Base-by-base conservation (phyloP, 345 rosid genomes). In the Eucalyptus tenuipes region DNA sequence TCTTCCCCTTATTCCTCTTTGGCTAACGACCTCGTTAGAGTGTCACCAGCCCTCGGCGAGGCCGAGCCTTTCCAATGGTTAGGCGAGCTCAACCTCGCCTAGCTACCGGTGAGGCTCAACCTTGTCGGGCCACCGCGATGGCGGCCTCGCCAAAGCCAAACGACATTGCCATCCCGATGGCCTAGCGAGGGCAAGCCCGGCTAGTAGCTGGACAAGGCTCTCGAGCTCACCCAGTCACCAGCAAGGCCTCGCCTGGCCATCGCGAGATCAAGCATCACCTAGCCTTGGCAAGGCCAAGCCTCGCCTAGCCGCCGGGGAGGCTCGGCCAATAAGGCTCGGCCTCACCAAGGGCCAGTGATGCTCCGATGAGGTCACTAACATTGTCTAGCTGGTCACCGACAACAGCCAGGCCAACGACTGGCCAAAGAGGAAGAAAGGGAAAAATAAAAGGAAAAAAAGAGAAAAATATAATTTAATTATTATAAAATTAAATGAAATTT, bases 391-490 rank as follows among this genome's bases (percentile, higher is more conserved):
- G 4, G 57, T 52, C 57, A 52, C 0, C 0, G 0, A 0, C 24
- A 52, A 52, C 0, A 0, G 57, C 57, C 4, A 52, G 0, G 24
- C 10, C 4, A 4, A 0, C 55, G 0, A 52, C 0, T 2, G 1
- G 1, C 24, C 4, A 18, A 0, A 52, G 24, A 52, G 10, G 10
- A 52, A 1, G 24, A 52, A 52, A 1, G 1, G 24, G 2, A 52
- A 52, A 10, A 52, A 52, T 18, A 44, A 44, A 44, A 44, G 47
- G 47, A 44, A 44, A 44, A 44, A 8, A 8, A 44, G 10, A 44
- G 47, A 8, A 44, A 44, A 44, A 7, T 44, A 44, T 44, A 42
- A 42, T 42, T 42, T 42, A 42, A 42, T 42, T 42, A 42, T 42
- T 6, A 7, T 6, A 42, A 42, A 6, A 18, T 52, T 52, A 52